phyloP scores from a whole-genome alignment of 2,329 filamentous ascomycete species.

The Pseudophaeomoniella oleicola region DNA sequence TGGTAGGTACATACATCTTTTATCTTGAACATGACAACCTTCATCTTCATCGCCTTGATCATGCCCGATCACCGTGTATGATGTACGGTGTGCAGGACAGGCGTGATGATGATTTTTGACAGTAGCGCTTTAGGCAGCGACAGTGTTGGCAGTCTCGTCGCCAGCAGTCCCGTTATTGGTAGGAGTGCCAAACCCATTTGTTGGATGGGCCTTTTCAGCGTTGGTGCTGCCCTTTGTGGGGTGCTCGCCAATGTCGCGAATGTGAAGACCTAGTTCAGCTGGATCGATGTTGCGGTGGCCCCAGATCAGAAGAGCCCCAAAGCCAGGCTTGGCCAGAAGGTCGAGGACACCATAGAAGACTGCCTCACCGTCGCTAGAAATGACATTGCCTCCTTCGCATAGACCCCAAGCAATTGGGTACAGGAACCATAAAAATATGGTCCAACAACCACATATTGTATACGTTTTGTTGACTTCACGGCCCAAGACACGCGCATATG shows the following conservation, averaged over 20 bases:
- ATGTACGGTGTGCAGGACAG: no score
- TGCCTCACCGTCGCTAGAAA: constrained; percentile 51
- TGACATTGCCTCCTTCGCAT: constrained; percentile 49
- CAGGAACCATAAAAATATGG: constrained; percentile 47
- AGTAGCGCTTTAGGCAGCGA: neutral
- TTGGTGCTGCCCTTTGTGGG: neutral
- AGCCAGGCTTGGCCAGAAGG: constrained; percentile 48
- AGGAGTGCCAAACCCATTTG: neutral
- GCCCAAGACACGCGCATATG: constrained; percentile 41
- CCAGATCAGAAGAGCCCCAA: constrained; percentile 45
- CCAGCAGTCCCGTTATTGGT: neutral
- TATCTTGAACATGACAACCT: no score
- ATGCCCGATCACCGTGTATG: no score
- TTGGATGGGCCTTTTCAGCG: neutral
- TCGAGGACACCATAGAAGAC: constrained; percentile 57
- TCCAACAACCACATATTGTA: constrained; percentile 41
- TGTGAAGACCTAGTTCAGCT: constrained; percentile 24
- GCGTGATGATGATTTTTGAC: neutral
- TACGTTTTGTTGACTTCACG: constrained; percentile 38
- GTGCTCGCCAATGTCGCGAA: constrained; percentile 6
- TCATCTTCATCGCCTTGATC: no score
- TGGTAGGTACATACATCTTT: no score
- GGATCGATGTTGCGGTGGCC: constrained; percentile 50
- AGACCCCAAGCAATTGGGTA: constrained; percentile 54
- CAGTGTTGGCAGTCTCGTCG: neutral